Evolutionary conservation across 768 basidiomycete genomes (phyloP), one percentile per base, ranked within the genome.

Genomic region (Pholiota microspora): DNA sequence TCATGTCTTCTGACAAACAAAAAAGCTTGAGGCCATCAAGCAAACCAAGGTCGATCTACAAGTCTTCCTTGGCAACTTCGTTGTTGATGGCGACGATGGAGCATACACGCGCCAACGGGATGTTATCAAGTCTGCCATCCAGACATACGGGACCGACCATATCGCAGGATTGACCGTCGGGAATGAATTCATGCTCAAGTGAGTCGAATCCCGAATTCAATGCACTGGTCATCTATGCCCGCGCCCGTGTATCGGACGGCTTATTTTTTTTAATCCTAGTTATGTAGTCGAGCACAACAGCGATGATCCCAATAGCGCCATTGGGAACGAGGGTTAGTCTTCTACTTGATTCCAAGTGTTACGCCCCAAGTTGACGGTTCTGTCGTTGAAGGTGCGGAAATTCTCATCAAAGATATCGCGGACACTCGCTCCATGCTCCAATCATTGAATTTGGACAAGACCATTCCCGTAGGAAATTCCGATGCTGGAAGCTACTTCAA

Each of bases 401-500:
- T 83, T 34, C 79, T 93, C 35, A 75, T 84, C 31, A 64, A 74
- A 2, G 80, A 83, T 64, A 92, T 98, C 57, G 66, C 78, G 4
- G 85, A 88, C 67, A 88, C 88, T 7, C 73, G 79, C 55, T 62
- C 62, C 51, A 75, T 82, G 77, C 61, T 91, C 53, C 49, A 72
- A 9, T 73, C 63, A 7, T 57, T 94, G 71, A 82, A 77, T 46
- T 64, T 94, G 18, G 62, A 68, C 57, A 89, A 89, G 67, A 75
- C 65, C 13, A 77, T 96, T 40, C 78, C 80, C 0, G 80, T 96
- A 34, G 92, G 93, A 24, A 89, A 83, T 34, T 82, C 91, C 13
- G 94, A 97, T 62, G 94, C 94, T 9, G 94, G 93, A 45, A 84
- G 83, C 58, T 89, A 81, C 71, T 91, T 94, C 78, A 91, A 85